phyloP scores from a whole-genome alignment of 371 early-diverging fungal genomes.

The Sporodiniella umbellata region DNA sequence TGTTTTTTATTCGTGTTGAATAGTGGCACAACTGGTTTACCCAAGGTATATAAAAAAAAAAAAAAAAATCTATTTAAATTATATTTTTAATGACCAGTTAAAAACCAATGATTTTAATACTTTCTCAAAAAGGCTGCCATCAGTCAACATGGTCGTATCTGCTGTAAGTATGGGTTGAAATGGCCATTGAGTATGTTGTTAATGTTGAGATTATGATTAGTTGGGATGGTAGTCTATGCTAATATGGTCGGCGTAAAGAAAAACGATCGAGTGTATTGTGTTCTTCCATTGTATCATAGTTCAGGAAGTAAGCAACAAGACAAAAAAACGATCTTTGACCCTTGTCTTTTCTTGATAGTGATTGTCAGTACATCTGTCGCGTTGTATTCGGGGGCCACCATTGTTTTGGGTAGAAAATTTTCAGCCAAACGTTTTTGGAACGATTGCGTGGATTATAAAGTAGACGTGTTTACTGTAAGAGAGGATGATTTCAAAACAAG shows the following conservation, averaged over 20 bases:
- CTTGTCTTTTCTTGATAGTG: constrained; percentile 22
- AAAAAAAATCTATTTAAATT: background rate
- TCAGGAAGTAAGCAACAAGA: constrained; percentile 34
- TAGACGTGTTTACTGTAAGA: constrained; percentile 36
- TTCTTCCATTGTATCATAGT: constrained; percentile 53
- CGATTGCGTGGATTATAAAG: constrained; percentile 42
- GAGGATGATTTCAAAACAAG: no score
- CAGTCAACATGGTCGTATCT: constrained; percentile 27
- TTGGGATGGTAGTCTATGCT: constrained; percentile 20
- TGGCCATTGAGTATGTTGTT: no score
- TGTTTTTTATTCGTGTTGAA: background rate
- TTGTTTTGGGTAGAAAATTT: constrained; percentile 47
- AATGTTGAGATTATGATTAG: no score
- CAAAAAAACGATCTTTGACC: no score
- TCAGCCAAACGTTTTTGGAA: constrained; percentile 51
- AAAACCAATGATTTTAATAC: no score
- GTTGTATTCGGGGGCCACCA: constrained; percentile 31
- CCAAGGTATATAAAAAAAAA: constrained; percentile 20
- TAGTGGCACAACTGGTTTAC: constrained; percentile 44
- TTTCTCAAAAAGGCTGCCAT: constrained; percentile 34
- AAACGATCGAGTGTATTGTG: constrained; percentile 43
- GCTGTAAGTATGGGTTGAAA: no score
- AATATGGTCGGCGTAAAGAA: constrained; percentile 9
- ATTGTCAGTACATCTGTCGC: constrained; percentile 31
- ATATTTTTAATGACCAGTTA: no score